Base-by-base conservation (phyloP, 345 rosid species). In the Linum tenue region DNA sequence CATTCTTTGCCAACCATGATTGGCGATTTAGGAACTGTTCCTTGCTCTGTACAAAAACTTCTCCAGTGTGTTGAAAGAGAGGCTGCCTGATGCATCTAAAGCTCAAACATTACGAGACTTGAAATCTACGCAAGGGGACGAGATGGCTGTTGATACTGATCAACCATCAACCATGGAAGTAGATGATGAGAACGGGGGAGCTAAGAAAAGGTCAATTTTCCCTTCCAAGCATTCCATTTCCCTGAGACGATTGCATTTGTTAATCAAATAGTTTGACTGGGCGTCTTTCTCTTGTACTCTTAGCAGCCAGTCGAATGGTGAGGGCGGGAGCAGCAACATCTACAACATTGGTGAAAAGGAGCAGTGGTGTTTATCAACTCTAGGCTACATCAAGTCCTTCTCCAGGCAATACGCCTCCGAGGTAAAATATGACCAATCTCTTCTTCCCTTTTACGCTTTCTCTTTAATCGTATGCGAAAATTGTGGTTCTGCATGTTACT, bases 301-400 rank as follows among this genome's bases (percentile, higher is more conserved):
- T 53, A 2, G 75, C 82, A 86, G 96, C 65, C 81, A 73, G 44
- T 64, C 76, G 12, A 86, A 88, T 57, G 86, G 88, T 56, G 83
- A 69, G 48, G 73, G 56, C 53, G 59, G 71, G 1, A 68, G 66
- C 41, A 64, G 31, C 31, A 22, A 58, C 56, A 8, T 41, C 37
- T 86, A 85, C 37, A 84, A 68, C 55, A 69, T 91, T 2, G 86
- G 96, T 51, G 97, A 94, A 75, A 86, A 76, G 60, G 91, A 84
- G 74, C 99, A 94, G 64, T 91, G 97, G 99, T 94, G 97, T 75
- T 73, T 91, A 66, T 77, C 96, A 17, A 88, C 99, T 64, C 85
- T 94, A 40, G 96, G 96, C 70, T 87, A 87, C 71, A 86, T 91
- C 59, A 88, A 87, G 69, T 86, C 96, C 16, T 83, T 94, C 68